Conservation (phyloP, 345 rosid genomes). For the Melastoma malabathricum region DNA sequence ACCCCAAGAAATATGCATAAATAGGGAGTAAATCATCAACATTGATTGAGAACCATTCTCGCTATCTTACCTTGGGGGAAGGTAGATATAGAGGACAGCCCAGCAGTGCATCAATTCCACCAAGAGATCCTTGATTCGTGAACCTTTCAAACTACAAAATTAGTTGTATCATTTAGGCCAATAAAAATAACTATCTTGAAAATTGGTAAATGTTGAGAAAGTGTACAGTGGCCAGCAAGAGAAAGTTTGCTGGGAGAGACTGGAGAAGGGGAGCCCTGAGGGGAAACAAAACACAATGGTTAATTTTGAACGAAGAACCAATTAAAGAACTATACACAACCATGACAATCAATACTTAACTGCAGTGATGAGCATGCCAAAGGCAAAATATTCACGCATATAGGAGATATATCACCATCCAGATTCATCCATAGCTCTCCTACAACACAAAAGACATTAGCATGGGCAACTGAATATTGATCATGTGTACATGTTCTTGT, state of each 20-base stretch:
- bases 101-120: constrained; percentile 76
- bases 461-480: constrained; percentile 5
- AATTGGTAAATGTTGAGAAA: constrained; percentile 10
- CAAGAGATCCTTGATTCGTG: constrained; percentile 73
- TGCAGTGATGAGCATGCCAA: constrained; percentile 35
- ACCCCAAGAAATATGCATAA: no score
- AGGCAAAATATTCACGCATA: constrained; percentile 41
- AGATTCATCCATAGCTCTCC: constrained; percentile 92
- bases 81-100: constrained; percentile 89
- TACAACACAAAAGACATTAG: constrained; percentile 12
- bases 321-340: constrained; percentile 6
- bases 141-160: constrained; percentile 51
- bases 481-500: constrained; percentile 14
- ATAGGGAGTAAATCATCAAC: no score
- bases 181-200: not conserved
- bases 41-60: constrained; percentile 3
- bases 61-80: constrained; percentile 41
- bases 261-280: constrained; percentile 51
- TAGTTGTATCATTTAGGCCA: not conserved
- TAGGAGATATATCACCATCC: constrained; percentile 76
- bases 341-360: constrained; percentile 19
- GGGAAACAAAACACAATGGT: constrained; percentile 7
- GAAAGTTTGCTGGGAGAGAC: constrained; percentile 65
- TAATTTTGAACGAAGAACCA: constrained; percentile 11
- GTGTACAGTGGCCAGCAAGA: constrained; percentile 66